Conservation (phyloP, 2,329 filamentous ascomycete genomes). For the Stagonosporopsis chrysanthemi region DNA sequence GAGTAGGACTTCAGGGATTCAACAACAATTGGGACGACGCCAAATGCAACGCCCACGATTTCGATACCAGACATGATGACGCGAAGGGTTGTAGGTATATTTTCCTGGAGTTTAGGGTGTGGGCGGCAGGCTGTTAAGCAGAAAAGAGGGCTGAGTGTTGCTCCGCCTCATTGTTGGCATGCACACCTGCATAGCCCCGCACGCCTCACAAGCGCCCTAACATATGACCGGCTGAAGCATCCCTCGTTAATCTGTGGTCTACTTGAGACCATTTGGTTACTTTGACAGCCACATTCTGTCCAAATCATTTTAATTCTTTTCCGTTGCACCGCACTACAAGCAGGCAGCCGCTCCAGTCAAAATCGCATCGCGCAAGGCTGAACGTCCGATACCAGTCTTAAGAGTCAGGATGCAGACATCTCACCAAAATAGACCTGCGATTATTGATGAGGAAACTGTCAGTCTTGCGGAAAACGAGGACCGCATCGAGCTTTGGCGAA, state of each 20-base stretch:
- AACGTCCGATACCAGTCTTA: too few relatives aligned
- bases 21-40: not conserved
- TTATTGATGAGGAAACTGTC: not conserved
- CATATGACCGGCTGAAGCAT: not conserved
- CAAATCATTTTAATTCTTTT: too few relatives aligned
- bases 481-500: not conserved
- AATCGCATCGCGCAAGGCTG: too few relatives aligned
- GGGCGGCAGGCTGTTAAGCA: not conserved
- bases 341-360: too few relatives aligned
- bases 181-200: not conserved
- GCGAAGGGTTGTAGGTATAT: not conserved
- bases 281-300: too few relatives aligned
- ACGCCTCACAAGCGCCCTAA: not conserved
- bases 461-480: not conserved
- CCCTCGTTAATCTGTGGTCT: too few relatives aligned
- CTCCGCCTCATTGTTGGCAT: not conserved
- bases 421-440: too few relatives aligned
- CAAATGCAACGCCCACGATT: not conserved
- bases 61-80: conserved; percentile 4
- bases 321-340: too few relatives aligned
- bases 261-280: too few relatives aligned
- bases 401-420: too few relatives aligned
- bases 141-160: not conserved
- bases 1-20: not conserved
- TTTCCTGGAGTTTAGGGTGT: not conserved